phyloP scores from a whole-genome alignment of 306 rosid genomes.

The Myrica gale region DNA sequence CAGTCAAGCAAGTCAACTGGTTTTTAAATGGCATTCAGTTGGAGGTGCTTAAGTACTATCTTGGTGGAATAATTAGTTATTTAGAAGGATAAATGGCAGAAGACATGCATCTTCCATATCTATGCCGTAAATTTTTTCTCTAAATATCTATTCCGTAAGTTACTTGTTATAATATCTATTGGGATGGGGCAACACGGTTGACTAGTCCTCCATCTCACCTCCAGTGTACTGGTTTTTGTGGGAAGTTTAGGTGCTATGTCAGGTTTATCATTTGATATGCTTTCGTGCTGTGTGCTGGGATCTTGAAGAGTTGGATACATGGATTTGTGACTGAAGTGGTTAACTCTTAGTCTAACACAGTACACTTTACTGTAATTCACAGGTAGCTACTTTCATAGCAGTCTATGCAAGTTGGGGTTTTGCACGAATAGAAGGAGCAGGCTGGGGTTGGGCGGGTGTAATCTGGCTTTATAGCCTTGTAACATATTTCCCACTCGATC shows the following conservation, averaged over 20 bases:
- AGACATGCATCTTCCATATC: neutral
- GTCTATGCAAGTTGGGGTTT: constrained; percentile 86
- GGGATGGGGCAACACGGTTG: neutral
- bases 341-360: constrained; percentile 15
- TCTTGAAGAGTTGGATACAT: neutral
- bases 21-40: neutral
- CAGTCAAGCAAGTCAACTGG: neutral
- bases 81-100: neutral
- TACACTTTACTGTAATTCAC: constrained; percentile 25
- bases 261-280: neutral
- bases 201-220: no score
- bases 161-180: neutral
- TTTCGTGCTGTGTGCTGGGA: neutral
- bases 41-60: neutral
- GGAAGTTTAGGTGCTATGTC: no score
- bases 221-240: neutral
- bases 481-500: constrained; percentile 86
- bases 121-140: neutral
- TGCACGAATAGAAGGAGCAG: constrained; percentile 74
- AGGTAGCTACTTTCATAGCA: constrained; percentile 88
- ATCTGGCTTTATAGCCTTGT: constrained; percentile 86
- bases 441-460: constrained; percentile 99
- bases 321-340: constrained; percentile 4
- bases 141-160: neutral
- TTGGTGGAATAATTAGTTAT: neutral